Base-by-base conservation (phyloP, 495 filamentous ascomycete species). In the Hypoxylon lienhwacheense region DNA sequence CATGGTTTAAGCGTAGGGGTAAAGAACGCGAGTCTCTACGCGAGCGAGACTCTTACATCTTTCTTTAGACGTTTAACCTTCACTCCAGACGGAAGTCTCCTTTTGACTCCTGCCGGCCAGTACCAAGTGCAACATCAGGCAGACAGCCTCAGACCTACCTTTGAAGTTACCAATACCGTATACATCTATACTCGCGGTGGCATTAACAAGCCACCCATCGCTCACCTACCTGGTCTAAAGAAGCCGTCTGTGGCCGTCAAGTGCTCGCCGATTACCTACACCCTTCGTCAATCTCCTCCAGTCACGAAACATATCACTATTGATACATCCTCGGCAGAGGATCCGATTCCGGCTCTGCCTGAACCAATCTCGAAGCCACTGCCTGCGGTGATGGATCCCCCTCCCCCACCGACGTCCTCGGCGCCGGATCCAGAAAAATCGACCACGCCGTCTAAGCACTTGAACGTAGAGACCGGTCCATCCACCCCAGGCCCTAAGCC, bases 101-200 rank as follows among this genome's bases (percentile, higher is more conserved):
- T 99, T 6, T 88, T 99, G 48, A 99, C 95, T 0, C 95, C 95
- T 11, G 92, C 95, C 29, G 95, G 95, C 2, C 95, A 99, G 69
- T 97, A 90, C 68, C 91, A 95, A 66, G 87, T 85, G 1, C 83
- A 90, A 34, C 83, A 89, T 58, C 79, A 85, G 31, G 60, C 76
- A 6, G 91, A 96, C 36, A 77, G 84, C 21, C 69, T 75, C 1
- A 95, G 91, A 69, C 79, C 81, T 1, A 77, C 80, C 0, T 91
- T 90, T 53, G 92, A 99, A 31, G 78, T 96, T 28, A 89, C 87
- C 70, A 99, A 99, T 65, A 99, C 95, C 0, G 95, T 97, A 20
- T 99, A 97, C 70, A 90, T 99, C 36, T 99, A 99, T 66, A 97
- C 92, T 0, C 81, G 95, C 51, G 95, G 90, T 12, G 95, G 95